A percentile compares a stretch with the other conserved stretches of the same genome.
Conservation (phyloP, 441 rosid genomes). For the Populus trichocarpa region DNA sequence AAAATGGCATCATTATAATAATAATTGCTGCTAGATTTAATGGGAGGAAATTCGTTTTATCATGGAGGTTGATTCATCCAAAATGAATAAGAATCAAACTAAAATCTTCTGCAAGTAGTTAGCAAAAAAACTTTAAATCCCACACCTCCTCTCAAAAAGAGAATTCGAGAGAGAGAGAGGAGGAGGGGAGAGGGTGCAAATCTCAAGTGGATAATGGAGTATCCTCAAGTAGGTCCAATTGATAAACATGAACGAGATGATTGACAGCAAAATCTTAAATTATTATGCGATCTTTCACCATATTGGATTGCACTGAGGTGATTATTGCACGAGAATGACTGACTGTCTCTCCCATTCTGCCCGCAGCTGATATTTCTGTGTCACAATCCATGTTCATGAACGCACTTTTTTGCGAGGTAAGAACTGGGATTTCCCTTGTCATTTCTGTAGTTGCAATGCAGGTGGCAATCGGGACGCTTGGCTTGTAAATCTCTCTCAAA, state of each 20-base stretch:
- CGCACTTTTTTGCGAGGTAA: background rate
- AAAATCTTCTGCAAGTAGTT: background rate
- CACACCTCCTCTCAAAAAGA: background rate
- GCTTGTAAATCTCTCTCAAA: slow-evolving; percentile 9
- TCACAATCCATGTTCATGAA: slow-evolving; percentile 6
- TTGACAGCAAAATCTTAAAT: slow-evolving; percentile 19
- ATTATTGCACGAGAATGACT: slow-evolving; percentile 18
- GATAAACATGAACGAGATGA: background rate
- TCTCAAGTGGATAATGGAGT: slow-evolving; percentile 6
- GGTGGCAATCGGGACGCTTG: slow-evolving; percentile 15
- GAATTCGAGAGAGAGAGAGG: too few species aligned
- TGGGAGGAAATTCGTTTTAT: background rate
- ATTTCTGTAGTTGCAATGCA: slow-evolving; percentile 8
- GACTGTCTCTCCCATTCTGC: background rate
- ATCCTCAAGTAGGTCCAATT: slow-evolving; percentile 13
- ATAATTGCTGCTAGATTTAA: too few species aligned
- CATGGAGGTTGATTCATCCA: background rate
- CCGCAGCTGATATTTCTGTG: slow-evolving; percentile 20
- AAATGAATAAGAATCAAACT: too few species aligned
- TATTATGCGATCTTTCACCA: slow-evolving; percentile 27
- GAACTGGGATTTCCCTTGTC: background rate
- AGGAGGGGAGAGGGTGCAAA: background rate
- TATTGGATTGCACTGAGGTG: slow-evolving; percentile 8
- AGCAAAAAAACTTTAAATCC: background rate
- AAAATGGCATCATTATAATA: background rate